phyloP scores from a whole-genome alignment of 225 moss, liverwort and hornwort species.

The Thuidium tamariscinum region DNA sequence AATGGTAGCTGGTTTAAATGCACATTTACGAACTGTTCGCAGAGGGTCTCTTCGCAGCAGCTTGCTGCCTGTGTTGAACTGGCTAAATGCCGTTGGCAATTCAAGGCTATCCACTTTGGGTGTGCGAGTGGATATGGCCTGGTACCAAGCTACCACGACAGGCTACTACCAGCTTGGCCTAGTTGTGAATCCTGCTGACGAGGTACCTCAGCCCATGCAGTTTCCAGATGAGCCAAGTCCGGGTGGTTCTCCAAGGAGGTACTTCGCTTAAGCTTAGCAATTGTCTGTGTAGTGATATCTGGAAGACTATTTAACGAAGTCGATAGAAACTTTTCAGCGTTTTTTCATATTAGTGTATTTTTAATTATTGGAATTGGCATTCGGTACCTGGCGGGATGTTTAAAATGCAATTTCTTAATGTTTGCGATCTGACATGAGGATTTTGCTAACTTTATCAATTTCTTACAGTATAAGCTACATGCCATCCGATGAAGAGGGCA shows the following conservation, averaged over 20 bases:
- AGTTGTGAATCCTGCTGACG: conserved; percentile 59
- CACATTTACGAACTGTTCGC: conserved; percentile 72
- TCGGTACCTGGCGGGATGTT: background rate
- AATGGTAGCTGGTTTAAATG: conserved; percentile 89
- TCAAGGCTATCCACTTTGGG: conserved; percentile 42
- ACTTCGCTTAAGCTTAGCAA: background rate
- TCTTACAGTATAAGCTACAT: conserved; percentile 49
- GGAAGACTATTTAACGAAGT: background rate
- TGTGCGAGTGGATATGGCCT: conserved; percentile 87
- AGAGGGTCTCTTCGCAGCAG: conserved; percentile 66
- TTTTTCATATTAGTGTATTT: background rate
- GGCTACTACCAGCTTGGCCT: conserved; percentile 93
- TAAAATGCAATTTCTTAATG: background rate
- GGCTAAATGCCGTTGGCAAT: conserved; percentile 75
- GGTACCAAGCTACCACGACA: conserved; percentile 89
- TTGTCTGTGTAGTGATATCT: background rate
- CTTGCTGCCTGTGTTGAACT: conserved; percentile 68
- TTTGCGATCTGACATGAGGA: background rate
- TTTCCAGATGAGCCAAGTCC: conserved; percentile 29
- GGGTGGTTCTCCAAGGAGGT: conserved; percentile 41
- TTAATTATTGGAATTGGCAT: background rate
- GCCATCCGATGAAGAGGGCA: conserved; percentile 39
- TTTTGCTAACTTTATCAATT: background rate
- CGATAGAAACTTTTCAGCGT: background rate
- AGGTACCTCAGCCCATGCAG: conserved; percentile 31